A percentile compares a stretch with the other conserved stretches of the same genome.
These are phyloP conservation scores for Cyclanthera cordifolia DNA, from an alignment of 306 rosid genomes.

Conservation along the genomic window DNA sequence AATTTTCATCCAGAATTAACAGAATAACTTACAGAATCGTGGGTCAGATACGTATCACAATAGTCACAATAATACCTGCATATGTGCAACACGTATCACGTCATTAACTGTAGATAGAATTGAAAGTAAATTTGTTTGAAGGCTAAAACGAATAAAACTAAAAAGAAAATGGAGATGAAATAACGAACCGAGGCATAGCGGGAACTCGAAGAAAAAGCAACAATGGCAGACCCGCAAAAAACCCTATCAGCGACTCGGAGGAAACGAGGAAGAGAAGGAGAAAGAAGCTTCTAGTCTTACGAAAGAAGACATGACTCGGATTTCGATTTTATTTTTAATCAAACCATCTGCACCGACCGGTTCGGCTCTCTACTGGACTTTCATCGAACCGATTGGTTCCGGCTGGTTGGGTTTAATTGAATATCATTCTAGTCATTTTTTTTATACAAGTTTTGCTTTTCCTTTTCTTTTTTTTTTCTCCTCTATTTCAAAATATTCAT, in stretches of 20 bases:
- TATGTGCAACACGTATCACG: background rate
- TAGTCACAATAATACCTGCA: constrained; percentile 73
- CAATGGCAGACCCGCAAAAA: constrained; percentile 11
- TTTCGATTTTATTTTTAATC: too few species aligned
- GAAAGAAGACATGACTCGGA: too few species aligned
- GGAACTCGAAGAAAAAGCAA: background rate
- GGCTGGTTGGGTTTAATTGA: too few species aligned
- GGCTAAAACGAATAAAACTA: background rate
- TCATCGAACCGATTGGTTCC: too few species aligned
- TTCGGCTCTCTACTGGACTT: too few species aligned
- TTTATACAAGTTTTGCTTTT: too few species aligned
- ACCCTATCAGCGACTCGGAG: constrained; percentile 11
- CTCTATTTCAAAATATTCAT: too few species aligned
- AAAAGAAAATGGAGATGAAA: background rate
- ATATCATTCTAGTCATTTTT: too few species aligned
- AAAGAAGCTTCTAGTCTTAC: too few species aligned
- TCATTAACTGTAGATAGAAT: background rate
- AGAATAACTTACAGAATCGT: constrained; percentile 54
- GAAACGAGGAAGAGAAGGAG: background rate
- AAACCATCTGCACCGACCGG: too few species aligned
- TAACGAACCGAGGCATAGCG: constrained; percentile 15
- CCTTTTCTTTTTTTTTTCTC: too few species aligned
- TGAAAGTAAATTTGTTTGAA: background rate
- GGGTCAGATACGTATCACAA: constrained; percentile 79
- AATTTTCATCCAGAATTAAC: background rate